These are phyloP conservation scores for Pelargonium cotyledonis DNA, from an alignment of 441 rosid species.

Conservation along the genomic window DNA sequence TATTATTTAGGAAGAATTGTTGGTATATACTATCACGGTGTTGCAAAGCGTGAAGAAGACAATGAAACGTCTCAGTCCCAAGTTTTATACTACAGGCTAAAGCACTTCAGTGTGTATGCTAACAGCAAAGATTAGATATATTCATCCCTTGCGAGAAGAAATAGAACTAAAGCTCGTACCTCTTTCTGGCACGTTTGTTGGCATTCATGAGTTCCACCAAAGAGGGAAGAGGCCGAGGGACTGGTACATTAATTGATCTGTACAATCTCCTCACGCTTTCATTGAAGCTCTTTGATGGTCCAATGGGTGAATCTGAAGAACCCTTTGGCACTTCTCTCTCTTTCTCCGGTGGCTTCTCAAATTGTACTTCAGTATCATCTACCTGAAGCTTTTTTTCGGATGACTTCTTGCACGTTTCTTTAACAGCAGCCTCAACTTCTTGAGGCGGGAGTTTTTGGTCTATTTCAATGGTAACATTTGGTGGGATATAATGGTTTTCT, in stretches of 20 bases:
- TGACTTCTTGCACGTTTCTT: slow-evolving; percentile 15
- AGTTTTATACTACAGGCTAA: no score
- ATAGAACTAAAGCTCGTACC: slow-evolving; percentile 15
- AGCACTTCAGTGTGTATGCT: no score
- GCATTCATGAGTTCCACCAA: slow-evolving; percentile 49
- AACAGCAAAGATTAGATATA: no score
- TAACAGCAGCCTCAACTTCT: slow-evolving; percentile 9
- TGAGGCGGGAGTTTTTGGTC: slow-evolving; percentile 14
- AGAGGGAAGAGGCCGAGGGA: slow-evolving; percentile 78
- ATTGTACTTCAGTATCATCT: slow-evolving; percentile 15
- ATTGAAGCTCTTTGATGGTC: slow-evolving; percentile 39
- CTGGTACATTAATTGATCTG: slow-evolving; percentile 65
- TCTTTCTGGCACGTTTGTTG: slow-evolving; percentile 41
- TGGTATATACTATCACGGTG: no score
- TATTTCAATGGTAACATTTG: slow-evolving; percentile 16
- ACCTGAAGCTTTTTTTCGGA: slow-evolving; percentile 16
- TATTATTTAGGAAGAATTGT: no score
- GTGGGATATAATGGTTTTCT: slow-evolving; percentile 17
- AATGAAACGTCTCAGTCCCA: no score
- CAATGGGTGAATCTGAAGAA: slow-evolving; percentile 14
- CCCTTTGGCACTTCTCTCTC: slow-evolving; percentile 18
- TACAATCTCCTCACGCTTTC: slow-evolving; percentile 46
- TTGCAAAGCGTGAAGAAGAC: no score
- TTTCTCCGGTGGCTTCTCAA: slow-evolving; percentile 15
- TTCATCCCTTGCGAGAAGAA: not conserved